Evolutionary conservation across 352 stramenopile genomes (phyloP).

Genomic region (Hyphochytrium catenoides): DNA sequence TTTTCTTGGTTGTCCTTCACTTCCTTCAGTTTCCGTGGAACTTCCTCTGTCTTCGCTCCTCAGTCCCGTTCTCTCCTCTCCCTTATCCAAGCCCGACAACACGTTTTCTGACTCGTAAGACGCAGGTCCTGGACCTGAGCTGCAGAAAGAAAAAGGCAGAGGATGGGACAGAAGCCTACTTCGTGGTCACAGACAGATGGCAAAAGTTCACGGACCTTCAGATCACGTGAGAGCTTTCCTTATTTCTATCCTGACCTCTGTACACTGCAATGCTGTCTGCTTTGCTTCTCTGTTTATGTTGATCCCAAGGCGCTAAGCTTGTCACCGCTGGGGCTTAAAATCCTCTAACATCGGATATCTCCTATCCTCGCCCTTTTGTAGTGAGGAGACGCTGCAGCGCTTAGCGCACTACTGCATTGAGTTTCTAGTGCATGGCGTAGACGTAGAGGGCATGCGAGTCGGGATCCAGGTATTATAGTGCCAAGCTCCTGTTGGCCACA

Average conservation of each 20-base stretch:
- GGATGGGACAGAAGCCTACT: slow-evolving; percentile 48
- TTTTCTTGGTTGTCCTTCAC: neutral
- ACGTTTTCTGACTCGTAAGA: too few species aligned
- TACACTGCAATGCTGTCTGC: neutral
- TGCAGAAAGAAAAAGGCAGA: slow-evolving; percentile 58
- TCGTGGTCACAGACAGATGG: slow-evolving; percentile 89
- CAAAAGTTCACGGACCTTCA: slow-evolving; percentile 83
- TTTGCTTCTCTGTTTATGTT: slow-evolving; percentile 1
- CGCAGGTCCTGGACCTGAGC: slow-evolving; percentile 78
- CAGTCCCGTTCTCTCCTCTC: too few species aligned
- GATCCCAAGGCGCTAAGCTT: neutral
- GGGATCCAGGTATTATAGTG: slow-evolving; percentile 72
- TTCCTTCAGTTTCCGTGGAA: neutral
- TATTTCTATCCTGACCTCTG: neutral
- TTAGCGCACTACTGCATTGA: slow-evolving; percentile 83
- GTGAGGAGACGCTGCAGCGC: slow-evolving; percentile 50
- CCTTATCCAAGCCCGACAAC: too few species aligned
- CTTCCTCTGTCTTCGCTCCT: neutral
- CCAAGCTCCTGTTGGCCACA: too few species aligned
- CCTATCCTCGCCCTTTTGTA: too few species aligned
- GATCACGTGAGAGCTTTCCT: slow-evolving; percentile 28
- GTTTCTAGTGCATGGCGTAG: slow-evolving; percentile 93
- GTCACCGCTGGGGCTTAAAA: neutral
- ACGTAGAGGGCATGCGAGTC: slow-evolving; percentile 87
- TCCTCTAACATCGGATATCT: too few species aligned